Evolutionary conservation across 768 basidiomycete species (phyloP).

Genomic region (Mrakia gelida): DNA sequence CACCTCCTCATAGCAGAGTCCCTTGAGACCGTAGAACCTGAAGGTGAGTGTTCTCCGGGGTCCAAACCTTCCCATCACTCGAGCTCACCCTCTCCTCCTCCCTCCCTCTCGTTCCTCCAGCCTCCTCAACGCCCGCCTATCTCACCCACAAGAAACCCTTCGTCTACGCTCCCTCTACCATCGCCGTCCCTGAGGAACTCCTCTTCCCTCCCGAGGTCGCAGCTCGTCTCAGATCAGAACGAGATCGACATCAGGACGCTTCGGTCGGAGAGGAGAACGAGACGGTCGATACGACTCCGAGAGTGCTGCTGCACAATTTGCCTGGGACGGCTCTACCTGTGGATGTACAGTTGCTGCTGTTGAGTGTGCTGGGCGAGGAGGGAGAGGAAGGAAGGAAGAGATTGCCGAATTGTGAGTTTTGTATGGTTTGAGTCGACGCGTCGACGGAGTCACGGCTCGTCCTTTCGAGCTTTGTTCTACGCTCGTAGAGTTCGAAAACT

Average conservation of each 20-base stretch:
- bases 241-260: not conserved
- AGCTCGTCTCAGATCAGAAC: not conserved
- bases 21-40: too few species aligned
- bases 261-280: not conserved
- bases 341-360: not conserved
- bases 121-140: too few species aligned
- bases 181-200: not conserved
- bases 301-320: not conserved
- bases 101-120: not conserved
- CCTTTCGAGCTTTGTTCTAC: not conserved
- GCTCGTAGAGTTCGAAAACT: too few species aligned
- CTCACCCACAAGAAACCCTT: not conserved
- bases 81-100: not conserved
- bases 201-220: not conserved
- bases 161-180: not conserved
- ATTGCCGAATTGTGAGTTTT: constrained; percentile 14
- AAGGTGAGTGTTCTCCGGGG: too few species aligned
- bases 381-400: not conserved
- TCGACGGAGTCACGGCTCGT: too few species aligned
- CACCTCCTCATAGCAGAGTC: too few species aligned
- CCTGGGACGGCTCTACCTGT: constrained; percentile 1
- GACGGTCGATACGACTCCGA: not conserved
- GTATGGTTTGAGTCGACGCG: not conserved
- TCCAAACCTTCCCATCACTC: too few species aligned
- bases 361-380: not conserved